A percentile compares a stretch with the other conserved stretches of the same genome.
phyloP scores from a whole-genome alignment of 768 basidiomycete genomes.

The Suillus subaureus region DNA sequence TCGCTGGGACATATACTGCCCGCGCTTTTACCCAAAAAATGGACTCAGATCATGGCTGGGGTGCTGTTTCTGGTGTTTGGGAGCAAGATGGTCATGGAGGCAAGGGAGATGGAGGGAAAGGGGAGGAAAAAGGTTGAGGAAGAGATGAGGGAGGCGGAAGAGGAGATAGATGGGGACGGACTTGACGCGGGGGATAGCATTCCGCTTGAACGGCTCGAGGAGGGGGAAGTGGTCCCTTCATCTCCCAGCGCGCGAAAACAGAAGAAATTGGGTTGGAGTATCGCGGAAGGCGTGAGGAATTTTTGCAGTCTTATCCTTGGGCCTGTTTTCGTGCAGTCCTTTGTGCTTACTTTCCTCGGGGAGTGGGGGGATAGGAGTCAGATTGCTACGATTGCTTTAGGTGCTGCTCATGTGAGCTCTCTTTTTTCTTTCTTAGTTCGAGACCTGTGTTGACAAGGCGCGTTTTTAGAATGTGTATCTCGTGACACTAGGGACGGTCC shows the following conservation, averaged over 20 bases:
- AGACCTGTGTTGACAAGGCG: neutral
- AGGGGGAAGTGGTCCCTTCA: conserved; percentile 44
- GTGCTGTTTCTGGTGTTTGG: conserved; percentile 91
- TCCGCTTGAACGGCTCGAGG: conserved; percentile 78
- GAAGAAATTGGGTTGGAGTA: neutral
- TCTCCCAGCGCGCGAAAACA: conserved; percentile 12
- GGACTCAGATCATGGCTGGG: conserved; percentile 75
- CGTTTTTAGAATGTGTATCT: conserved; percentile 82
- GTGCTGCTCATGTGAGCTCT: conserved; percentile 23
- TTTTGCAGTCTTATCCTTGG: conserved; percentile 82
- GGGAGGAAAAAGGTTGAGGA: conserved; percentile 85
- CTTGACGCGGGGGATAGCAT: conserved; percentile 55
- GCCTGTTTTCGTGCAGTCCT: conserved; percentile 88
- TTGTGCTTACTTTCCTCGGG: conserved; percentile 94
- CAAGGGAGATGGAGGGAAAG: conserved; percentile 64
- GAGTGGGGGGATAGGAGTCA: conserved; percentile 85
- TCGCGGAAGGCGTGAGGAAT: conserved; percentile 73
- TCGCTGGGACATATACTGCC: conserved; percentile 92
- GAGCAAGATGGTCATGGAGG: conserved; percentile 86
- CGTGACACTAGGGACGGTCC: conserved; percentile 86
- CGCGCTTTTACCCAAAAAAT: conserved; percentile 69
- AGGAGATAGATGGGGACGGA: conserved; percentile 88
- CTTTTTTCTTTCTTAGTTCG: neutral
- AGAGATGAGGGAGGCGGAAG: conserved; percentile 95
- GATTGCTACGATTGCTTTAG: conserved; percentile 82